Percentiles rank a stretch among this genome's conserved stretches.
Conservation (phyloP, 106 monocot species). For the Posidonia australis region DNA sequence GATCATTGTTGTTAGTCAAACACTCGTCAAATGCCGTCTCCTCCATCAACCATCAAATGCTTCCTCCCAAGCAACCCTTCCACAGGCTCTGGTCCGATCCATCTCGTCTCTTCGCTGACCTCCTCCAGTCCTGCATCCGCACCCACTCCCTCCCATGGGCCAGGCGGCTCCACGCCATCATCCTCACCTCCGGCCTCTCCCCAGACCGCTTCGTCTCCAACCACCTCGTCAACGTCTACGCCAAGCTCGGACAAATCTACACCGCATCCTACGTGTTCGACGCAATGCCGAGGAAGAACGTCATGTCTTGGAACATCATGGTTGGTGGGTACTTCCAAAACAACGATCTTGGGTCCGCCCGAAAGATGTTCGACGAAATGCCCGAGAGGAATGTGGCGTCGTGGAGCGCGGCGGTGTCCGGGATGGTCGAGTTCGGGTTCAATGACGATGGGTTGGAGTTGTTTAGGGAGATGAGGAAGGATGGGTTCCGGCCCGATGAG, state of each 20-base stretch:
- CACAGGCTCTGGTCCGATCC: conserved; percentile 8
- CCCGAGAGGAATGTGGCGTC: conserved; percentile 54
- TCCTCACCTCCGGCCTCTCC: conserved; percentile 42
- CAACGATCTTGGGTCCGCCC: conserved; percentile 29
- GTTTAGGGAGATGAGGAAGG: conserved; percentile 29
- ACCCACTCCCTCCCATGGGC: conserved; percentile 13
- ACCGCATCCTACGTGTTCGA: conserved; percentile 28
- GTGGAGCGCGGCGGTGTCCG: conserved; percentile 66
- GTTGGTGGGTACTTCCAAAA: conserved; percentile 41
- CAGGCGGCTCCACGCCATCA: conserved; percentile 41
- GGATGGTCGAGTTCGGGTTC: conserved; percentile 35
- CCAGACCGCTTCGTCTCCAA: conserved; percentile 62
- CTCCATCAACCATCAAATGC: too few relatives aligned
- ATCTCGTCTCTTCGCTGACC: conserved; percentile 31
- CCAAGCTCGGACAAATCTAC: conserved; percentile 20
- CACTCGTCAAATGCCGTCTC: too few relatives aligned
- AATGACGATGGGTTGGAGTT: conserved; percentile 37
- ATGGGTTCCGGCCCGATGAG: conserved; percentile 46
- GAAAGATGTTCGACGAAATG: conserved; percentile 50
- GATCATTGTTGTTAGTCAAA: too few relatives aligned
- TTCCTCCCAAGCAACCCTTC: not conserved
- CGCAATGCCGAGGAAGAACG: conserved; percentile 45
- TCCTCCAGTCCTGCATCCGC: conserved; percentile 30
- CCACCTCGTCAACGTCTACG: conserved; percentile 60
- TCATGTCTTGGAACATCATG: conserved; percentile 64